phyloP scores from a whole-genome alignment of 495 filamentous ascomycete species.

The Lasiosphaeris hirsuta region DNA sequence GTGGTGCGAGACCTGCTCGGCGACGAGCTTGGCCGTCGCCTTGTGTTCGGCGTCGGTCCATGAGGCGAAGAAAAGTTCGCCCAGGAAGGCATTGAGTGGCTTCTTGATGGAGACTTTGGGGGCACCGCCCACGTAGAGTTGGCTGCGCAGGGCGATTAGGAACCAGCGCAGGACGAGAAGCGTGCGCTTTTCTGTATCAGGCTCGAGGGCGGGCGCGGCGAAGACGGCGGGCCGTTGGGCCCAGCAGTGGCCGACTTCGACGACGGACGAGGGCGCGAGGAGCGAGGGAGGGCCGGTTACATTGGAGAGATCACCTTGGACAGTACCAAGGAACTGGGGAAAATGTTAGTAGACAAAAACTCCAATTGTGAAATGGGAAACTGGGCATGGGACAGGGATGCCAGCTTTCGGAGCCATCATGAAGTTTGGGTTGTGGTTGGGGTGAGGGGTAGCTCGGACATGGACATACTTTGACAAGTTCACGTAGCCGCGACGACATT shows the following conservation, averaged over 20 bases:
- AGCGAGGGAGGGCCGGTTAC: conserved; percentile 85
- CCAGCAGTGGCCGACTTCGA: conserved; percentile 87
- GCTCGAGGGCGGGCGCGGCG: conserved; percentile 71
- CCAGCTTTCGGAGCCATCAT: no score
- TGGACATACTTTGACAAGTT: conserved; percentile 17
- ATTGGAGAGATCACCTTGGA: conserved; percentile 82
- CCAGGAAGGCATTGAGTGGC: conserved; percentile 42
- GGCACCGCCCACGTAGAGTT: conserved; percentile 51
- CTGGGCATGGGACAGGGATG: background rate
- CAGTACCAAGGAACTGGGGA: conserved; percentile 69
- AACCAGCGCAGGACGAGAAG: conserved; percentile 82
- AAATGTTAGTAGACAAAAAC: background rate
- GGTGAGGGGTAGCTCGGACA: background rate
- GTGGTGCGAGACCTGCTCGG: conserved; percentile 62
- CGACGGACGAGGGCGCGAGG: conserved; percentile 72
- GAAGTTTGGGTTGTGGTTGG: background rate
- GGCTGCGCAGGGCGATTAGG: conserved; percentile 74
- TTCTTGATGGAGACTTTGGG: conserved; percentile 32
- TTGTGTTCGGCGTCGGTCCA: conserved; percentile 69
- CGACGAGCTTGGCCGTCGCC: conserved; percentile 70
- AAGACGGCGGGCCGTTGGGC: conserved; percentile 77
- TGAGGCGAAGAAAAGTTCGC: conserved; percentile 51
- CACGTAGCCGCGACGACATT: conserved; percentile 15
- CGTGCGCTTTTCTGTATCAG: conserved; percentile 65
- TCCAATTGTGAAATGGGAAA: background rate